A percentile compares a stretch with the other conserved stretches of the same genome.
Evolutionary conservation across 2,329 filamentous ascomycete genomes (phyloP).

Genomic region (Dothideomycetes sp.): DNA sequence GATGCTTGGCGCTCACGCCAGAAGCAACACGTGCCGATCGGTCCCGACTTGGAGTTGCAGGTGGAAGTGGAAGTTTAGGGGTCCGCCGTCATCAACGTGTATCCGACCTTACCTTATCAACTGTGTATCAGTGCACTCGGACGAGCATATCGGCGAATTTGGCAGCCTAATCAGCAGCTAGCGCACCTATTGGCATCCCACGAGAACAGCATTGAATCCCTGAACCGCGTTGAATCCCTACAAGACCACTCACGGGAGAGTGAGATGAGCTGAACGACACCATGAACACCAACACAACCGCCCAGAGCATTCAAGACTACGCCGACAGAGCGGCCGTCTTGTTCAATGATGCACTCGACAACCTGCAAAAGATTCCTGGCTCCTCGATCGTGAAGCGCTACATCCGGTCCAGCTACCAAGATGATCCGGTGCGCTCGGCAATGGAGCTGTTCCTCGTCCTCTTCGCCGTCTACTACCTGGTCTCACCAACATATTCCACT

Average conservation of each 20-base stretch:
- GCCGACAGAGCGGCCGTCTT: slow-evolving; percentile 9
- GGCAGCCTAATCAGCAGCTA: no score
- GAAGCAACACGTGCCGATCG: no score
- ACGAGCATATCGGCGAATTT: no score
- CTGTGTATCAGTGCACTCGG: no score
- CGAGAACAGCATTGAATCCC: background rate
- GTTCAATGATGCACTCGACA: slow-evolving; percentile 17
- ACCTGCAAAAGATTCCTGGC: slow-evolving; percentile 84
- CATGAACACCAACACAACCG: slow-evolving; percentile 8
- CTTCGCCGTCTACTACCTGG: slow-evolving; percentile 87
- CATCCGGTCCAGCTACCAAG: slow-evolving; percentile 93
- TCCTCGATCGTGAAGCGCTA: slow-evolving; percentile 92
- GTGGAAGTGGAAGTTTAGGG: no score
- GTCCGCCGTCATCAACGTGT: no score
- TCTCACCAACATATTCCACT: slow-evolving; percentile 86
- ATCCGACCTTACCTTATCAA: no score
- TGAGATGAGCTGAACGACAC: background rate
- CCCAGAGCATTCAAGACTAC: slow-evolving; percentile 6
- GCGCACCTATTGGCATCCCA: no score
- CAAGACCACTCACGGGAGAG: background rate
- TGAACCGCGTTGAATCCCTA: background rate
- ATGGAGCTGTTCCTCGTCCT: slow-evolving; percentile 90
- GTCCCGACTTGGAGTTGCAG: no score
- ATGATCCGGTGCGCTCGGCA: slow-evolving; percentile 86
- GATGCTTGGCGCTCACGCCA: no score